phyloP scores from a whole-genome alignment of 2,329 filamentous ascomycete species.

The Coccinonectria pachysandricola region DNA sequence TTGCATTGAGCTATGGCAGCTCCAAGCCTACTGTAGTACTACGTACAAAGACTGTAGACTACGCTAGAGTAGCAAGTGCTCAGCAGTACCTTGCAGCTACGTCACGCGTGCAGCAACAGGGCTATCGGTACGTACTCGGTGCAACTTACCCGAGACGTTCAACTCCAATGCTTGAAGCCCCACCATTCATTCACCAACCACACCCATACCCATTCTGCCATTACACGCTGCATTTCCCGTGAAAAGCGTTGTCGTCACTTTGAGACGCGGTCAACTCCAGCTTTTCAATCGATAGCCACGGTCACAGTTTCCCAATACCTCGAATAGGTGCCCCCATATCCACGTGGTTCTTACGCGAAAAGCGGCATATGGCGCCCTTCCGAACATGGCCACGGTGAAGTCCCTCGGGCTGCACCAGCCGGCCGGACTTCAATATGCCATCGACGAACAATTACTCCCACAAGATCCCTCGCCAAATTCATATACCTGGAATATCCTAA shows the following conservation, averaged over 20 bases:
- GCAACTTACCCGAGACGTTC: too few species aligned
- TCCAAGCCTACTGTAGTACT: constrained; percentile 9
- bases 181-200: too few species aligned
- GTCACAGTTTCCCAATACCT: too few species aligned
- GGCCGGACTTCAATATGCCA: constrained; percentile 69
- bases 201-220: too few species aligned
- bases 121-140: too few species aligned
- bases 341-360: too few species aligned
- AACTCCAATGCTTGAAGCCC: too few species aligned
- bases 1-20: constrained; percentile 16
- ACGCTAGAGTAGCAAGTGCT: constrained; percentile 5
- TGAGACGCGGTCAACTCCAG: not conserved
- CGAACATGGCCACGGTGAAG: constrained; percentile 74
- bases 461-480: constrained; percentile 51
- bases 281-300: not conserved
- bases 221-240: too few species aligned
- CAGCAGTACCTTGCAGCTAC: constrained; percentile 20
- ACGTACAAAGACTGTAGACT: too few species aligned
- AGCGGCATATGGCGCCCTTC: constrained; percentile 23
- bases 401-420: constrained; percentile 89
- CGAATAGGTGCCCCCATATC: too few species aligned
- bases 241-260: too few species aligned
- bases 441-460: constrained; percentile 68
- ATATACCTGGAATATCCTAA: constrained; percentile 66
- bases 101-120: too few species aligned